Conservation (phyloP, 1,284 basidiomycete species). For the Leccinum griseonigrum region DNA sequence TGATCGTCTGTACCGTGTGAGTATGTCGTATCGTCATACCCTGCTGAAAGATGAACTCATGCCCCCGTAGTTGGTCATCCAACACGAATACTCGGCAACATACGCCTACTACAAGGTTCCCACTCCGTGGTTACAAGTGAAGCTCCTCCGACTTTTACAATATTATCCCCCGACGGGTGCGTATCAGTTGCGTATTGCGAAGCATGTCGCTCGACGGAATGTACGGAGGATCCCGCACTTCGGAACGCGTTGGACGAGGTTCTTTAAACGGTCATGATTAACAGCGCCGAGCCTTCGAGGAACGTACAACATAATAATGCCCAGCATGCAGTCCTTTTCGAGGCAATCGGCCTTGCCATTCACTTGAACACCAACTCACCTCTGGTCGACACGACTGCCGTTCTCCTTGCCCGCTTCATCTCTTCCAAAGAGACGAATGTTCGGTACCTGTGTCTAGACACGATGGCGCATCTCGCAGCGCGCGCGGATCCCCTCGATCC, state of each 20-base stretch:
- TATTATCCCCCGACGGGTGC: constrained; percentile 93
- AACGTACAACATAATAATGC: constrained; percentile 99
- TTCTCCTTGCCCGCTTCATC: constrained; percentile 93
- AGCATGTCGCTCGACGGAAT: constrained; percentile 7
- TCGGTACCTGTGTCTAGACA: constrained; percentile 95
- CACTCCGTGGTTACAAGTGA: constrained; percentile 97
- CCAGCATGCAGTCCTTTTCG: constrained; percentile 97
- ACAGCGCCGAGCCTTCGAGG: constrained; percentile 87
- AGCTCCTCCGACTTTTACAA: constrained; percentile 89
- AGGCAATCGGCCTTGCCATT: constrained; percentile 96
- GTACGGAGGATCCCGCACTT: constrained; percentile 79
- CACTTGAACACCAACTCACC: constrained; percentile 93
- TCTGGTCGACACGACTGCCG: constrained; percentile 87
- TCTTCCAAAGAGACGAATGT: constrained; percentile 98
- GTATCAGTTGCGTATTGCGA: constrained; percentile 18
- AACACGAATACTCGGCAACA: constrained; percentile 83
- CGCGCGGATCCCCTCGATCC: constrained; percentile 87
- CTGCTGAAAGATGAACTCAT: constrained; percentile 18
- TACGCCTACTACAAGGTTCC: constrained; percentile 99
- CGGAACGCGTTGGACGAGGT: constrained; percentile 79
- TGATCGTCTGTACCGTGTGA: constrained; percentile 81
- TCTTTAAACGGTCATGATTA: constrained; percentile 88
- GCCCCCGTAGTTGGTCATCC: constrained; percentile 74
- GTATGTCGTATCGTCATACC: constrained; percentile 24
- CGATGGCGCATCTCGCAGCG: constrained; percentile 97